Percentiles rank a stretch among this genome's conserved stretches.
phyloP scores from a whole-genome alignment of 495 filamentous ascomycete species.

The Aspergillus coremiiformis region DNA sequence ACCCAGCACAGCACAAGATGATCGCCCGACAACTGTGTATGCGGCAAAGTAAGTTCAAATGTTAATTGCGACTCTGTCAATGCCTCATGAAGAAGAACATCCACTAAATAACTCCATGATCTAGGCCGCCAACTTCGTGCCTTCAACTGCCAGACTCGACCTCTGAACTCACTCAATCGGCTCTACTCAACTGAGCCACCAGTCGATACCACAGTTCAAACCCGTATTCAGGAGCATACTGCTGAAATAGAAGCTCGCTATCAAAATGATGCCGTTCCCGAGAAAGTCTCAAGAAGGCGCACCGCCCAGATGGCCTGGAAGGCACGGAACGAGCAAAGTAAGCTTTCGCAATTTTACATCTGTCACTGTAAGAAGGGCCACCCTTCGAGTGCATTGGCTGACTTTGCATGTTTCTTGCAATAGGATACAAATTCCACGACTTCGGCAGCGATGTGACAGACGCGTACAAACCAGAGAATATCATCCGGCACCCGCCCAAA shows the following conservation, averaged over 20 bases:
- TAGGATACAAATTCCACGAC: conserved; percentile 27
- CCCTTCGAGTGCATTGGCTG: background rate
- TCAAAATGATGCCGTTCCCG: conserved; percentile 5
- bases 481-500: conserved; percentile 63
- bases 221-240: conserved; percentile 9
- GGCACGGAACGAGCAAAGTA: conserved; percentile 16
- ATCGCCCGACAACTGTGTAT: conserved; percentile 38
- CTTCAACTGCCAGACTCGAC: conserved; percentile 30
- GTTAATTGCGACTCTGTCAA: background rate
- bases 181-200: conserved; percentile 32
- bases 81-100: background rate
- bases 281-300: background rate
- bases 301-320: conserved; percentile 4
- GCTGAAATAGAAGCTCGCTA: conserved; percentile 8
- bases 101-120: conserved; percentile 5
- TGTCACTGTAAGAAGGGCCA: background rate
- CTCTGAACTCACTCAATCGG: conserved; percentile 19
- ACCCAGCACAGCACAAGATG: conserved; percentile 26
- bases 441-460: conserved; percentile 24
- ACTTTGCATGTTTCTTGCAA: background rate
- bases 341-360: conserved; percentile 4
- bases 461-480: conserved; percentile 56
- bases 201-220: conserved; percentile 20
- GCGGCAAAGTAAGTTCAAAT: conserved; percentile 37
- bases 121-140: conserved; percentile 40